A percentile compares a stretch with the other conserved stretches of the same genome.
Conservation (phyloP, 768 basidiomycete genomes). For the Lactarius tabidus region DNA sequence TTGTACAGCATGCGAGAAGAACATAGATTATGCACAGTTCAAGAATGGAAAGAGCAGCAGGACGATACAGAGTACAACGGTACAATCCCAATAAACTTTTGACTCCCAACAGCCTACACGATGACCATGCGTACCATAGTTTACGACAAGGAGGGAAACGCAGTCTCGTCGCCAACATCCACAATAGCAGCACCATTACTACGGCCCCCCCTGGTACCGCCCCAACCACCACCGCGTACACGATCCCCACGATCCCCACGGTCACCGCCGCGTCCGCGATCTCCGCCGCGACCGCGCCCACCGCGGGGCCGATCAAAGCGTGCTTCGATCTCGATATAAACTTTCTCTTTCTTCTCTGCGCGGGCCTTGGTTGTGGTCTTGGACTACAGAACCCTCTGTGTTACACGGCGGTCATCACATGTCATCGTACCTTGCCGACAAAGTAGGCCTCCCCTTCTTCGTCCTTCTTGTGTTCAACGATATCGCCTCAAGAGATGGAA, state of each 20-base stretch:
- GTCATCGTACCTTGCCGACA: constrained; percentile 70
- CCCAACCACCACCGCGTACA: constrained; percentile 39
- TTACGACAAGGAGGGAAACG: constrained; percentile 83
- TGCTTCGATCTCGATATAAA: constrained; percentile 88
- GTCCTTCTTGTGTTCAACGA: constrained; percentile 57
- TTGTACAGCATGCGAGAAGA: not conserved
- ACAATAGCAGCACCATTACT: constrained; percentile 42
- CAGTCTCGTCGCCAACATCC: constrained; percentile 77
- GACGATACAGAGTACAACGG: constrained; percentile 23
- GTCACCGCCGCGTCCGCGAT: constrained; percentile 43
- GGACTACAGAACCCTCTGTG: constrained; percentile 40
- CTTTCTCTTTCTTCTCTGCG: constrained; percentile 84
- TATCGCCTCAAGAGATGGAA: constrained; percentile 70
- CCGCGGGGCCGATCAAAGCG: constrained; percentile 67
- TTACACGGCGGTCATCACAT: not conserved
- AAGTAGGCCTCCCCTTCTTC: constrained; percentile 75
- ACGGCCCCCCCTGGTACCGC: constrained; percentile 41
- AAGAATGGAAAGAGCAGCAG: constrained; percentile 17
- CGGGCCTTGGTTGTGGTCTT: constrained; percentile 63
- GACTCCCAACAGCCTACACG: constrained; percentile 17
- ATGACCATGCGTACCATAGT: constrained; percentile 10
- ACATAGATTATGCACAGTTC: constrained; percentile 26
- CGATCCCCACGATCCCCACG: constrained; percentile 37
- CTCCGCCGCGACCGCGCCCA: constrained; percentile 48
- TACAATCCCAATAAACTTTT: constrained; percentile 26